Evolutionary conservation across 2,329 filamentous ascomycete species (phyloP).

Genomic region (Byssoonygena ceratinophila): DNA sequence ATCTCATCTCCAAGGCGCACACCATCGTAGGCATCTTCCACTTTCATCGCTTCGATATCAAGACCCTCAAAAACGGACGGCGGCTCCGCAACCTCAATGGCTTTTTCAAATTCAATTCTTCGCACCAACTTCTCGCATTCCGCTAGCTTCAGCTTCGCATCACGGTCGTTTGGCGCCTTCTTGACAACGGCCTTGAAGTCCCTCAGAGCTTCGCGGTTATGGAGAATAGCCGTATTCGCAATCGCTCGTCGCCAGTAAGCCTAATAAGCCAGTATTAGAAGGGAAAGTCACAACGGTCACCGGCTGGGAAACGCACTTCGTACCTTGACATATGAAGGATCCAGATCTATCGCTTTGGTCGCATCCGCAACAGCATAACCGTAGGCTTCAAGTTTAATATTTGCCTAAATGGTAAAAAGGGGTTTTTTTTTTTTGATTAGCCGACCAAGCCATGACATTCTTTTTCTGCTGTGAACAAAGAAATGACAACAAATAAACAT

Average conservation of each 20-base stretch:
- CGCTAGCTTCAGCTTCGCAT: constrained; percentile 78
- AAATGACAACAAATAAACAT: background rate
- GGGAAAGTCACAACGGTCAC: background rate
- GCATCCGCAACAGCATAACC: constrained; percentile 88
- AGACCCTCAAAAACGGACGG: constrained; percentile 85
- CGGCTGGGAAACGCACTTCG: background rate
- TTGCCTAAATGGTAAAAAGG: constrained; percentile 50
- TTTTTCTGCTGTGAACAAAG: background rate
- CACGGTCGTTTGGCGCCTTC: constrained; percentile 77
- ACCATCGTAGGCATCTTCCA: constrained; percentile 81
- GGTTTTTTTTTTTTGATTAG: constrained; percentile 4
- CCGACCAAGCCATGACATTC: background rate
- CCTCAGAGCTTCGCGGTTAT: constrained; percentile 73
- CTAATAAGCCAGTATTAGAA: constrained; percentile 36
- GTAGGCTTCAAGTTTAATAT: constrained; percentile 92
- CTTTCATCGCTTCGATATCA: constrained; percentile 71
- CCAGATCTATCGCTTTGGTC: constrained; percentile 79
- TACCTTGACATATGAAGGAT: constrained; percentile 82
- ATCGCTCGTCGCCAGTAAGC: constrained; percentile 91
- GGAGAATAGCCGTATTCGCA: constrained; percentile 81
- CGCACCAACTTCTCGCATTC: constrained; percentile 95
- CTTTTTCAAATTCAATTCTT: constrained; percentile 82
- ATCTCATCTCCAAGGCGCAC: constrained; percentile 64
- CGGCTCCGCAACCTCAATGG: constrained; percentile 86
- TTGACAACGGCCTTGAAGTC: constrained; percentile 88